Evolutionary conservation across 805 yeast species (phyloP).

Genomic region (Saccharomycopsis fodiens): DNA sequence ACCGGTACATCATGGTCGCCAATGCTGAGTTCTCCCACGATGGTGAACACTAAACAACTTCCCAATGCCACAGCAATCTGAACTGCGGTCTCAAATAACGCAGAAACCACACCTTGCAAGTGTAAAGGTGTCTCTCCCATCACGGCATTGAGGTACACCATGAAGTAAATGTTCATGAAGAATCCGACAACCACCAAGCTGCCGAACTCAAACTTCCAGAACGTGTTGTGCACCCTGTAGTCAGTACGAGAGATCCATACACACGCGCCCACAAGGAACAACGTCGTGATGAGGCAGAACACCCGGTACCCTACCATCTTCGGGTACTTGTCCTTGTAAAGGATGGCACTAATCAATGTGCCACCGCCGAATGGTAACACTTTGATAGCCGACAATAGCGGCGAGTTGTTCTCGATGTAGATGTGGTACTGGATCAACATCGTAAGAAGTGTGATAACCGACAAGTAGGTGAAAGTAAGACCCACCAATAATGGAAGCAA

Average conservation of each 20-base stretch:
- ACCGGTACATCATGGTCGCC: not conserved
- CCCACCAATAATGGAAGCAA: slow-evolving; percentile 23
- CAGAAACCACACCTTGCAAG: slow-evolving; percentile 34
- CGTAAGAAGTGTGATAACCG: slow-evolving; percentile 23
- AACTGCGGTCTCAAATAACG: slow-evolving; percentile 29
- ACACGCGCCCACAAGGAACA: not conserved
- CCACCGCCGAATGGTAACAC: not conserved
- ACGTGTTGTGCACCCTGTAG: not conserved
- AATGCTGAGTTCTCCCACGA: slow-evolving; percentile 24
- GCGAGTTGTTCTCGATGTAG: not conserved
- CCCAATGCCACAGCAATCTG: slow-evolving; percentile 27
- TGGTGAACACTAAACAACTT: slow-evolving; percentile 25
- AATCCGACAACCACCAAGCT: not conserved
- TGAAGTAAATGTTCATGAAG: slow-evolving; percentile 27
- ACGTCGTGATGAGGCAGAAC: not conserved
- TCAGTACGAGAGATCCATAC: not conserved
- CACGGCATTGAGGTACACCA: slow-evolving; percentile 29
- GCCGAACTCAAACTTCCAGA: not conserved
- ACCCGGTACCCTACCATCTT: not conserved
- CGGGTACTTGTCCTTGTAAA: not conserved
- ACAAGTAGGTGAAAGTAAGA: slow-evolving; percentile 22
- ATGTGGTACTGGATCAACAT: slow-evolving; percentile 23
- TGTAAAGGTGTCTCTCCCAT: slow-evolving; percentile 30
- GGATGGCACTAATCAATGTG: not conserved
- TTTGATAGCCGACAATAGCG: not conserved